These are phyloP conservation scores for Beauveria caledonica DNA, from an alignment of 2,329 filamentous ascomycete genomes.

Conservation along the genomic window DNA sequence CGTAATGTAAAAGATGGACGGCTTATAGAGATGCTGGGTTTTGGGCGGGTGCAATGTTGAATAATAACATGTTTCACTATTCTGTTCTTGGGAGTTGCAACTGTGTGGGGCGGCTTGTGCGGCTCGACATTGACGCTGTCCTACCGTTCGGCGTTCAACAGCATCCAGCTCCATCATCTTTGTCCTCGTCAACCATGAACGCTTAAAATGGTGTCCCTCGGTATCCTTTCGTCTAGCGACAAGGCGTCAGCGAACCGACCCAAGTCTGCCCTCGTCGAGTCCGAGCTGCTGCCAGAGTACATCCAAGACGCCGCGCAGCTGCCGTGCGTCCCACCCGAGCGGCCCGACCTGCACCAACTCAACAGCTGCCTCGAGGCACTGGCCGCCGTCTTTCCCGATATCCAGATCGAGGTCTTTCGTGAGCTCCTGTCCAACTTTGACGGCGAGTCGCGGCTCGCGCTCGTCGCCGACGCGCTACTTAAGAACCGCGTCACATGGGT, in stretches of 20 bases:
- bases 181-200: constrained; percentile 24
- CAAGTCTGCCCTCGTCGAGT: constrained; percentile 22
- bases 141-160: neutral
- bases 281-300: constrained; percentile 31
- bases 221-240: constrained; percentile 37
- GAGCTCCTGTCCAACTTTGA: constrained; percentile 71
- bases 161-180: neutral
- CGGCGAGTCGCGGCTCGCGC: constrained; percentile 65
- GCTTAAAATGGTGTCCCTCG: constrained; percentile 41
- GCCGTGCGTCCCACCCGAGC: constrained; percentile 37
- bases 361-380: constrained; percentile 63
- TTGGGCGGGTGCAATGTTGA: neutral
- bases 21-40: constrained; percentile 13
- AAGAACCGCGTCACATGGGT: constrained; percentile 64
- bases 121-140: neutral
- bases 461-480: constrained; percentile 69
- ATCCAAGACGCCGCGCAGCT: constrained; percentile 51
- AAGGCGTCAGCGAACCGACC: constrained; percentile 25
- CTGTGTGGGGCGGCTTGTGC: neutral
- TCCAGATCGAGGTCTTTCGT: constrained; percentile 75
- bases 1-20: neutral
- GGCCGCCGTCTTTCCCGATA: constrained; percentile 65
- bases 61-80: neutral
- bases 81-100: neutral
- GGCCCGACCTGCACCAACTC: constrained; percentile 57